Percentiles rank a stretch among this genome's conserved stretches.
These are phyloP conservation scores for Hsuehochloa calcarea DNA, from an alignment of 176 grass and related monocot genomes.

Conservation along the genomic window DNA sequence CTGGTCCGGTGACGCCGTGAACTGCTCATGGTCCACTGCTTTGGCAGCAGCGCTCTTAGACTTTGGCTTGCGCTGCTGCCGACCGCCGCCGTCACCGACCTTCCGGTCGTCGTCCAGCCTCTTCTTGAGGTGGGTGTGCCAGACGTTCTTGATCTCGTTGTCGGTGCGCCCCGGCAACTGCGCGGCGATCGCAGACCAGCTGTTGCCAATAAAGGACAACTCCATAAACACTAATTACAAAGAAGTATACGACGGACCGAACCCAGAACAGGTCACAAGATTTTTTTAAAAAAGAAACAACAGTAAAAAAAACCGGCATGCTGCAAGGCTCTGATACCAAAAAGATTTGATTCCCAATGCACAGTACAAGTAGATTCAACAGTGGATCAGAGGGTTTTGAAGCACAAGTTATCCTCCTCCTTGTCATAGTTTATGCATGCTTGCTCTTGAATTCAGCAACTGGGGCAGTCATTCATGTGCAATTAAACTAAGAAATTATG, in stretches of 20 bases:
- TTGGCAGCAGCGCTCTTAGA: not conserved
- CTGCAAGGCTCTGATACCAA: not conserved
- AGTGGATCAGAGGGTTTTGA: conserved; percentile 13
- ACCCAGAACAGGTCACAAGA: not conserved
- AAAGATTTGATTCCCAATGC: conserved; percentile 42
- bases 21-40: not conserved
- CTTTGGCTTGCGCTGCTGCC: conserved; percentile 29
- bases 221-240: not conserved
- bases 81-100: not conserved
- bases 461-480: conserved; percentile 37
- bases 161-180: conserved; percentile 58
- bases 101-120: conserved; percentile 18
- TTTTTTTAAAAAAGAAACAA: not conserved
- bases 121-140: conserved; percentile 65
- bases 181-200: conserved; percentile 55
- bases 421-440: conserved; percentile 1
- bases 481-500: conserved; percentile 16
- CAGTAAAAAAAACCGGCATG: not conserved
- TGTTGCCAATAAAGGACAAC: conserved; percentile 18
- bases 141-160: conserved; percentile 70
- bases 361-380: not conserved
- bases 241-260: not conserved
- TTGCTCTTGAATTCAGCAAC: conserved; percentile 25
- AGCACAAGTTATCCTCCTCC: not conserved
- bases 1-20: conserved; percentile 18